Percentiles rank a stretch among this genome's conserved stretches.
Conservation (phyloP, 306 rosid species). For the Glycine soja region DNA sequence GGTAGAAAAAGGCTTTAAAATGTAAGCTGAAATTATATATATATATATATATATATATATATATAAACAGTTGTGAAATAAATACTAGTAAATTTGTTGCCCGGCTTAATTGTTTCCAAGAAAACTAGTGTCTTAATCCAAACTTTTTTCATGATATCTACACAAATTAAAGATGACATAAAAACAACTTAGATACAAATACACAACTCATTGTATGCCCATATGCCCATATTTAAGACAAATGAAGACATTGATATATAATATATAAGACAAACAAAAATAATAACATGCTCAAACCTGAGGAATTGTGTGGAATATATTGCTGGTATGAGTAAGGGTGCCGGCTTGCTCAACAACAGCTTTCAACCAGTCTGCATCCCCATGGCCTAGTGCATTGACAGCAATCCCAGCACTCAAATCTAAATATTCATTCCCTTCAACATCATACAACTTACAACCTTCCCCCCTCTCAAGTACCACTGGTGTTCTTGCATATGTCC, state of each 20-base stretch:
- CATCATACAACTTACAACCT: constrained; percentile 80
- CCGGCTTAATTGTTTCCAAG: background rate
- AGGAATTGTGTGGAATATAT: constrained; percentile 73
- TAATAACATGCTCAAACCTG: constrained; percentile 61
- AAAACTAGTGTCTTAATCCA: background rate
- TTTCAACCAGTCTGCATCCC: constrained; percentile 78
- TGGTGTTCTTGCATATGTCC: constrained; percentile 83
- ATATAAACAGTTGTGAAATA: background rate
- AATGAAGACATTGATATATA: background rate
- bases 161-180: background rate
- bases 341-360: constrained; percentile 79
- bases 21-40: too few relatives aligned
- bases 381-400: constrained; percentile 84
- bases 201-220: background rate
- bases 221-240: background rate
- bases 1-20: too few relatives aligned
- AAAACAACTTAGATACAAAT: background rate
- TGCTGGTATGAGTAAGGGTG: constrained; percentile 84
- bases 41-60: too few relatives aligned
- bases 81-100: background rate
- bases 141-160: background rate
- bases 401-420: constrained; percentile 85
- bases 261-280: background rate
- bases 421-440: constrained; percentile 79
- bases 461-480: constrained; percentile 75